A percentile compares a stretch with the other conserved stretches of the same genome.
These are phyloP conservation scores for Botryotinia globosa DNA, from an alignment of 2,329 filamentous ascomycete species.

Conservation along the genomic window DNA sequence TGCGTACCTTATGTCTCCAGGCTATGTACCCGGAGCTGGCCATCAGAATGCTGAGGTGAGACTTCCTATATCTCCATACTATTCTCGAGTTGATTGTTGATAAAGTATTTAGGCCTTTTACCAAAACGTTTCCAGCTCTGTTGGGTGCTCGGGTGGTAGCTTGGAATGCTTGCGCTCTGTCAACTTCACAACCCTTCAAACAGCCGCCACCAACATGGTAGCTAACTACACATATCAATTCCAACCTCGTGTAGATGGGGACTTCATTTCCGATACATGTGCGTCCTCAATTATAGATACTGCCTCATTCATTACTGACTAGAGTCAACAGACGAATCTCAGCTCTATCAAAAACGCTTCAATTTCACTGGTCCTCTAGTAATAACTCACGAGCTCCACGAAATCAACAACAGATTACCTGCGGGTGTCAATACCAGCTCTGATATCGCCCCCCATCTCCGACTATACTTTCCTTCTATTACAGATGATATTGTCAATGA, in stretches of 20 bases:
- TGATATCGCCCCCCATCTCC: conserved; percentile 38
- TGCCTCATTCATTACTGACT: neutral
- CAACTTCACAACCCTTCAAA: conserved; percentile 36
- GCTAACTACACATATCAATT: conserved; percentile 38
- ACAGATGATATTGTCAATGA: conserved; percentile 38
- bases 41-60: neutral
- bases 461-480: conserved; percentile 40
- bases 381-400: conserved; percentile 41
- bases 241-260: conserved; percentile 41
- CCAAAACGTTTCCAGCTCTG: conserved; percentile 38
- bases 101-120: conserved; percentile 30
- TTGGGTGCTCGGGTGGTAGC: conserved; percentile 37
- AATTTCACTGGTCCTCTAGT: conserved; percentile 41
- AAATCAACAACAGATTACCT: conserved; percentile 38
- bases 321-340: conserved; percentile 36
- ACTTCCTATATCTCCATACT: neutral
- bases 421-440: conserved; percentile 38
- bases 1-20: conserved; percentile 39
- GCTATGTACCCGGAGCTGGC: conserved; percentile 37
- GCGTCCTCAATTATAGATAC: neutral
- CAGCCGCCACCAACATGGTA: conserved; percentile 33
- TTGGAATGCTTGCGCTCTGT: conserved; percentile 38
- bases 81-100: neutral
- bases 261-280: conserved; percentile 39
- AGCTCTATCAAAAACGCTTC: conserved; percentile 40